A percentile compares a stretch with the other conserved stretches of the same genome.
Conservation (phyloP, 768 basidiomycete genomes). For the Termitomyces sp. region DNA sequence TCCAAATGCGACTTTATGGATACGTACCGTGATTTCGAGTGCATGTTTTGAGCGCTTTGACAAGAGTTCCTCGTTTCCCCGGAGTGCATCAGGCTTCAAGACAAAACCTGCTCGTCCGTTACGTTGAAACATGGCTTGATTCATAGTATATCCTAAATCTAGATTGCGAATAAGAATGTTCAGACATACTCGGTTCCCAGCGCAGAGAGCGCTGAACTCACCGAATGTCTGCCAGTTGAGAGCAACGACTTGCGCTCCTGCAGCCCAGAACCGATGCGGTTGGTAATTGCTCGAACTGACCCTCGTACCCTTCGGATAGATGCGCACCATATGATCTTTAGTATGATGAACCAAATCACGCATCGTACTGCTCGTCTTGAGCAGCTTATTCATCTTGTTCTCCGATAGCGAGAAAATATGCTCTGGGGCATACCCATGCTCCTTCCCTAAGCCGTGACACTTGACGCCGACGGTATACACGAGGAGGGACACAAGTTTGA, state of each 20-base stretch:
- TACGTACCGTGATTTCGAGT: slow-evolving; percentile 57
- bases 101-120: slow-evolving; percentile 90
- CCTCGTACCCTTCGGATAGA: slow-evolving; percentile 83
- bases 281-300: slow-evolving; percentile 85
- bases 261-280: slow-evolving; percentile 82
- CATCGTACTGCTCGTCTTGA: slow-evolving; percentile 53
- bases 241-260: slow-evolving; percentile 37
- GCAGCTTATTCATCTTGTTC: slow-evolving; percentile 67
- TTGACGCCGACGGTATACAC: slow-evolving; percentile 97
- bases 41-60: slow-evolving; percentile 50
- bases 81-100: slow-evolving; percentile 78
- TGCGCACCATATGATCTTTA: slow-evolving; percentile 73
- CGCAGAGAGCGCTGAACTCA: slow-evolving; percentile 22
- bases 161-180: not conserved
- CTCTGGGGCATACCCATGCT: slow-evolving; percentile 79
- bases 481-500: slow-evolving; percentile 66
- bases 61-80: slow-evolving; percentile 59
- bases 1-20: not conserved
- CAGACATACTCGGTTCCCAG: not conserved
- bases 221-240: slow-evolving; percentile 98
- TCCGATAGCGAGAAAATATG: slow-evolving; percentile 95
- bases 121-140: slow-evolving; percentile 92
- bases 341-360: slow-evolving; percentile 83
- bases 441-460: slow-evolving; percentile 85
- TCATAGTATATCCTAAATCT: slow-evolving; percentile 92